These are phyloP conservation scores for Pelargonium nanum DNA, from an alignment of 345 rosid genomes.

Conservation along the genomic window DNA sequence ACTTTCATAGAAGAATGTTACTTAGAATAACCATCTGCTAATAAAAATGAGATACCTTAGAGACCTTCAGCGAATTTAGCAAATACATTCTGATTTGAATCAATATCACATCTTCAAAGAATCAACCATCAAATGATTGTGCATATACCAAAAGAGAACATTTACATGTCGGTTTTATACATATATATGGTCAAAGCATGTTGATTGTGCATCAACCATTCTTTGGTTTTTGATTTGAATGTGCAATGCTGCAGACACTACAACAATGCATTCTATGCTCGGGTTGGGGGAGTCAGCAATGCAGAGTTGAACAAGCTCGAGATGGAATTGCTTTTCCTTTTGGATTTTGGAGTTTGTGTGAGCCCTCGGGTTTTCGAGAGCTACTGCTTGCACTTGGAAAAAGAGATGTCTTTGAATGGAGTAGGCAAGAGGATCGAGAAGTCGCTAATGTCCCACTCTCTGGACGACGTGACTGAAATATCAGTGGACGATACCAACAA, in stretches of 20 bases:
- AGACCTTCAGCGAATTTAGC: too few relatives aligned
- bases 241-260: slow-evolving; percentile 41
- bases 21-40: too few relatives aligned
- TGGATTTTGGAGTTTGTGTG: slow-evolving; percentile 56
- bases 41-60: too few relatives aligned
- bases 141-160: too few relatives aligned
- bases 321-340: slow-evolving; percentile 63
- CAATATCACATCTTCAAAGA: too few relatives aligned
- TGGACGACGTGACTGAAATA: slow-evolving; percentile 19
- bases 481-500: slow-evolving; percentile 12
- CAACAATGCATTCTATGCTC: slow-evolving; percentile 69
- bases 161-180: too few relatives aligned
- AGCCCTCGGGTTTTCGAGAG: slow-evolving; percentile 52
- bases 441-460: slow-evolving; percentile 1
- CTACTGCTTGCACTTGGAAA: slow-evolving; percentile 71
- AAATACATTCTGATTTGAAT: too few relatives aligned
- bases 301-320: slow-evolving; percentile 71
- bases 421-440: slow-evolving; percentile 13
- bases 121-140: not conserved
- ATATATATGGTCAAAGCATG: too few relatives aligned
- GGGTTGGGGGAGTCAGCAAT: slow-evolving; percentile 84
- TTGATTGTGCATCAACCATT: too few relatives aligned
- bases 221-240: not conserved
- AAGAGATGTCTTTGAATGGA: slow-evolving; percentile 33
- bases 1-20: too few relatives aligned